Evolutionary conservation across 495 filamentous ascomycete species (phyloP).

Genomic region (Cercophora newfieldiana): DNA sequence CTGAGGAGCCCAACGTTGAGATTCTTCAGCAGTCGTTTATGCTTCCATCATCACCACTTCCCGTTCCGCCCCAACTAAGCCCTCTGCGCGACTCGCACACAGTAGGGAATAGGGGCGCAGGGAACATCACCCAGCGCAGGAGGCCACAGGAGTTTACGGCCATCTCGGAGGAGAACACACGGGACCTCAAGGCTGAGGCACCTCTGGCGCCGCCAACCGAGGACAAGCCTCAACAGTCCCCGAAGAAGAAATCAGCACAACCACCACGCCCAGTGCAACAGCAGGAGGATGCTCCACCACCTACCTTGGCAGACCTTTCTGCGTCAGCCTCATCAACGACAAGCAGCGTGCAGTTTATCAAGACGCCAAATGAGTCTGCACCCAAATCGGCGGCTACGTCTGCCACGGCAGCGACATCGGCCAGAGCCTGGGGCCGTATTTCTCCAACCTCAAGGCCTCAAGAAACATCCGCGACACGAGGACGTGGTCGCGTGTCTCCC

Average conservation of each 20-base stretch:
- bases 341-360: slow-evolving; percentile 24
- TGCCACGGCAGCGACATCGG: not conserved
- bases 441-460: slow-evolving; percentile 6
- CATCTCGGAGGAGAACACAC: slow-evolving; percentile 48
- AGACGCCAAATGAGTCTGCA: slow-evolving; percentile 13
- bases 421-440: not conserved
- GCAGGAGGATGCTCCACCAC: slow-evolving; percentile 20
- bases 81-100: slow-evolving; percentile 50
- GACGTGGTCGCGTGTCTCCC: not conserved
- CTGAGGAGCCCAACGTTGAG: slow-evolving; percentile 49
- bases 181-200: slow-evolving; percentile 33
- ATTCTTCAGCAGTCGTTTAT: slow-evolving; percentile 47
- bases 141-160: slow-evolving; percentile 40
- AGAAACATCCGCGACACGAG: not conserved
- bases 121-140: slow-evolving; percentile 23
- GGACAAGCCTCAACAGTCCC: slow-evolving; percentile 27
- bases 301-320: slow-evolving; percentile 20
- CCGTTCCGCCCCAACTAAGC: slow-evolving; percentile 42
- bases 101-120: slow-evolving; percentile 43
- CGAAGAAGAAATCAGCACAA: slow-evolving; percentile 28
- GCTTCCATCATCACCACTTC: slow-evolving; percentile 37
- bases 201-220: slow-evolving; percentile 35
- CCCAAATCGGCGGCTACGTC: slow-evolving; percentile 1
- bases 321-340: slow-evolving; percentile 22
- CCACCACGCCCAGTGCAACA: slow-evolving; percentile 27